Conservation (phyloP, 1,284 basidiomycete species). For the Boletus mariae region DNA sequence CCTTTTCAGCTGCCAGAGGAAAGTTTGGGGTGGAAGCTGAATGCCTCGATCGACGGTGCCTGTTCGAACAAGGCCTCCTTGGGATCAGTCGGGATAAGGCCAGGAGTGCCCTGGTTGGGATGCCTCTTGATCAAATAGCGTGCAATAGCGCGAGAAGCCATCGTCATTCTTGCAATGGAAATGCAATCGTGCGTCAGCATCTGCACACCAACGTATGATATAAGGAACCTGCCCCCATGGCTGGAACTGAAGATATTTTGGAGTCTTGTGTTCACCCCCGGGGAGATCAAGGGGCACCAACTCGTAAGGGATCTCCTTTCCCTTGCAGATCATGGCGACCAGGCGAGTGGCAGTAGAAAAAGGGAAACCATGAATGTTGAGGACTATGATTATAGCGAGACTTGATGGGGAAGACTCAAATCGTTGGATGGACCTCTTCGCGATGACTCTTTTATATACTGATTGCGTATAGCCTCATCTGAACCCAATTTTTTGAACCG, state of each 20-base stretch:
- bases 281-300: slow-evolving; percentile 41
- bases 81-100: slow-evolving; percentile 34
- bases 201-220: slow-evolving; percentile 39
- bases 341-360: slow-evolving; percentile 45
- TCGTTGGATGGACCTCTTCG: background rate
- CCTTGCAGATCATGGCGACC: slow-evolving; percentile 44
- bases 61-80: slow-evolving; percentile 34
- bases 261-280: slow-evolving; percentile 47
- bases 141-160: slow-evolving; percentile 49
- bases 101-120: slow-evolving; percentile 33
- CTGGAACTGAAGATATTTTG: slow-evolving; percentile 45
- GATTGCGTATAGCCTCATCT: background rate
- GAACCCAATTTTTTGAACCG: background rate
- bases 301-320: slow-evolving; percentile 52
- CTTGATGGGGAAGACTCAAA: background rate
- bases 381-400: slow-evolving; percentile 38
- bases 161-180: slow-evolving; percentile 37
- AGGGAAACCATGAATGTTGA: slow-evolving; percentile 45
- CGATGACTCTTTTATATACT: background rate
- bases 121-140: slow-evolving; percentile 49
- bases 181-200: background rate
- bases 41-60: slow-evolving; percentile 25
- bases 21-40: slow-evolving; percentile 32
- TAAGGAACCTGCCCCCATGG: slow-evolving; percentile 69
- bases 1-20: slow-evolving; percentile 28